A percentile compares a stretch with the other conserved stretches of the same genome.
Evolutionary conservation across 2,329 filamentous ascomycete species (phyloP).

Genomic region (Stemphylium lycopersici): DNA sequence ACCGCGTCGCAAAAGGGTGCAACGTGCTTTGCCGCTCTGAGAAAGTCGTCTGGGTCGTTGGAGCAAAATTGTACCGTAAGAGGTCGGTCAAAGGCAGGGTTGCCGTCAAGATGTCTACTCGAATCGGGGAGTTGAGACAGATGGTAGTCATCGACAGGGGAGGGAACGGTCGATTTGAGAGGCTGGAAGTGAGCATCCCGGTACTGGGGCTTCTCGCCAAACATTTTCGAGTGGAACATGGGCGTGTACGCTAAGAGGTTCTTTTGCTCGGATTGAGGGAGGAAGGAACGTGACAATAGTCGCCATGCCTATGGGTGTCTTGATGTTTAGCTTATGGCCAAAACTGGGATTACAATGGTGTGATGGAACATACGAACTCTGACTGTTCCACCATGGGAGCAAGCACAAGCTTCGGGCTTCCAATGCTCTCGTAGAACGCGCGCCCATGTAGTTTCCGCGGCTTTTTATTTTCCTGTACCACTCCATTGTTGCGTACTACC

Average conservation of each 20-base stretch:
- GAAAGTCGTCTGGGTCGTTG: conserved; percentile 79
- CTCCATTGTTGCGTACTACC: conserved; percentile 15
- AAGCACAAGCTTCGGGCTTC: conserved; percentile 86
- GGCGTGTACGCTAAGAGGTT: conserved; percentile 85
- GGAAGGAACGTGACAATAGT: conserved; percentile 91
- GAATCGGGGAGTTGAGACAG: conserved; percentile 35
- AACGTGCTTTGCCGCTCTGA: conserved; percentile 77
- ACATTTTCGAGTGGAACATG: conserved; percentile 94
- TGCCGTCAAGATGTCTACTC: conserved; percentile 73
- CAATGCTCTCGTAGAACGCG: conserved; percentile 93
- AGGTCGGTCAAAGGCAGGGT: conserved; percentile 81
- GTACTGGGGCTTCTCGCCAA: conserved; percentile 76
- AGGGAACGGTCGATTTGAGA: conserved; percentile 48
- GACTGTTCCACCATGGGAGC: conserved; percentile 99
- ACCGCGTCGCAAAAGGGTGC: conserved; percentile 92
- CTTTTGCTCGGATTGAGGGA: conserved; percentile 64
- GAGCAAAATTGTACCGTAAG: conserved; percentile 97
- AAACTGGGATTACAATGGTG: not conserved
- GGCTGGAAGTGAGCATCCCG: conserved; percentile 83
- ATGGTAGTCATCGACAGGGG: conserved; percentile 45
- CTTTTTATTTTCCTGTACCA: conserved; percentile 15
- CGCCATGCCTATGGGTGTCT: conserved; percentile 79
- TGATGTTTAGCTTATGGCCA: conserved; percentile 17
- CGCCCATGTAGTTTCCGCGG: conserved; percentile 74
- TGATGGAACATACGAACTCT: conserved; percentile 76